Evolutionary conservation across 2,329 filamentous ascomycete species (phyloP), one percentile per base, ranked within the genome.

Genomic region (Fusarium nematophilum): DNA sequence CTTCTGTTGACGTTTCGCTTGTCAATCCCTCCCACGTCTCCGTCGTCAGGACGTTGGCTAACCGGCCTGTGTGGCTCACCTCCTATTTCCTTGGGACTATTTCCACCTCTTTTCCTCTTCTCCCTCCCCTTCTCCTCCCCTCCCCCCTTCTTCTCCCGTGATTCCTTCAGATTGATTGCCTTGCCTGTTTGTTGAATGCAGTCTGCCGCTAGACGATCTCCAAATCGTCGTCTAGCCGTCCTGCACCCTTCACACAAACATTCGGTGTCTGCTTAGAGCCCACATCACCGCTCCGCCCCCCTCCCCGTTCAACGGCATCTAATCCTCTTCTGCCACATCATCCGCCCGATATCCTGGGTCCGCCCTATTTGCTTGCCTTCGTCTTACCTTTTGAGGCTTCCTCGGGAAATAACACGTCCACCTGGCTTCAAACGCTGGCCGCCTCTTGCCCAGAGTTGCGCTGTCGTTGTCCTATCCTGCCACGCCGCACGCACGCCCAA

Each of bases 241-340:
- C 56, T 49, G 42, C 61, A 34, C 5, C n/a, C 54, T 53, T 62
- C 43, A 40, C 52, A 58, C 61, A 61, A 62, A 47, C 58, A 53
- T 53, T 54, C 52, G 18, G 42, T 49, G 39, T 46, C 49, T 57
- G 45, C 44, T 50, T 59, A 36, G 60, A 62, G 44, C 47, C 62
- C 55, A 59, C 56, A 54, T 58, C 57, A 46, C 46, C 48, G 51
- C 45, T 49, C 57, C 36, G 31, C 53, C 55, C 52, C 7, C 33
- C 39, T 56, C 54, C 34, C 55, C 51, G 38, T 51, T 55, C 37
- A 33, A 64, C 53, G 51, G 58, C 57, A 69, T 58, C 66, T 69
- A 66, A 67, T 69, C 65, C 51, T 55, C 38, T 65, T 44, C 63
- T 68, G 68, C 68, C 68, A 70, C 68, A 69, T 70, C 66, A 69